phyloP scores from a whole-genome alignment of 768 basidiomycete genomes.

The Auricularia auricula-judae region DNA sequence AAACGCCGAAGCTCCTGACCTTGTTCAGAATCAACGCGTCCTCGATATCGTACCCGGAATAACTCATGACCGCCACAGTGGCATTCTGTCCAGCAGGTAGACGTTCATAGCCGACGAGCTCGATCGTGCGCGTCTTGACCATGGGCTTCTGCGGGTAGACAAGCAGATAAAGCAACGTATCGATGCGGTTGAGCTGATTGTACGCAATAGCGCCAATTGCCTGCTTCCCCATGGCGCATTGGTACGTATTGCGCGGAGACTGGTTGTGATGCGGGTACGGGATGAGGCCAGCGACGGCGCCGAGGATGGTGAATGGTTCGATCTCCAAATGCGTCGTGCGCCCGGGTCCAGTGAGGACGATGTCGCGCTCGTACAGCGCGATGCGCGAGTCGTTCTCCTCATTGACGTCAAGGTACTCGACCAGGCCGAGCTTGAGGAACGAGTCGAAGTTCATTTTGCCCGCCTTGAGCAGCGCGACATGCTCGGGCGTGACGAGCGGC shows the following conservation, averaged over 20 bases:
- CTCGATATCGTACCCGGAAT: constrained; percentile 98
- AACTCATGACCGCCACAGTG: constrained; percentile 97
- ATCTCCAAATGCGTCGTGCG: constrained; percentile 92
- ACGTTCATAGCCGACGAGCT: constrained; percentile 90
- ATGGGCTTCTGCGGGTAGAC: constrained; percentile 99
- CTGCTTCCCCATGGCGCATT: constrained; percentile 99
- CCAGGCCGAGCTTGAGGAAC: constrained; percentile 82
- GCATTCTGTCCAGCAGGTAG: constrained; percentile 98
- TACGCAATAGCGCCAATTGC: constrained; percentile 98
- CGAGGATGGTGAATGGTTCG: constrained; percentile 94
- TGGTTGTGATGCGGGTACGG: constrained; percentile 99
- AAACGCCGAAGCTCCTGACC: constrained; percentile 26
- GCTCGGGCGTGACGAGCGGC: constrained; percentile 67
- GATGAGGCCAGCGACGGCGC: constrained; percentile 95
- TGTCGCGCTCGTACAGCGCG: constrained; percentile 84
- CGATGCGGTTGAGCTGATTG: constrained; percentile 95
- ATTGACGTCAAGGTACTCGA: constrained; percentile 97
- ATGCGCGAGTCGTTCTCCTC: constrained; percentile 98
- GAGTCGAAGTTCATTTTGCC: constrained; percentile 80
- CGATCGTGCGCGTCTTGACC: constrained; percentile 99
- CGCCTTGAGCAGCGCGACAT: constrained; percentile 75
- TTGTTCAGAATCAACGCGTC: constrained; percentile 95
- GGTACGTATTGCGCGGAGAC: constrained; percentile 97
- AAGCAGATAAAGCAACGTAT: constrained; percentile 93
- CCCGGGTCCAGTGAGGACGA: constrained; percentile 35